Base-by-base conservation (phyloP, 2,329 filamentous ascomycete species). In the Curvularia hawaiiensis region DNA sequence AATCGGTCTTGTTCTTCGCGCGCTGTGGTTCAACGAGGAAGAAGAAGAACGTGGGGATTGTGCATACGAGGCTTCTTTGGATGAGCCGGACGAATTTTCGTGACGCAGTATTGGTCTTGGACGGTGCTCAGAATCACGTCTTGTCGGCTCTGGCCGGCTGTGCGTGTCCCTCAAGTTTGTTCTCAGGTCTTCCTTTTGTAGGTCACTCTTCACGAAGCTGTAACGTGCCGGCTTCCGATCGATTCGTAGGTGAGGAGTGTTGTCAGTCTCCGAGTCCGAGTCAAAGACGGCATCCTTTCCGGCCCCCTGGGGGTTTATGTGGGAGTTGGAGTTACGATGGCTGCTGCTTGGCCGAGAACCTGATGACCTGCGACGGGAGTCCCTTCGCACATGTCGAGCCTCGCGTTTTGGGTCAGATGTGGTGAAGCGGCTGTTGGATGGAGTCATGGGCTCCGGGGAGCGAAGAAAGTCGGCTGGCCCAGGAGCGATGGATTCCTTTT, bases 361-460 rank as follows among this genome's bases (percentile, higher is more conserved):
- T 68, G 75, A 33, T 72, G 75, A 60, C 22, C 52, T 63, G 30
- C 64, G 48, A 39, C 63, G 68, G 52, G 68, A 65, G 45, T 72
- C 65, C n/a, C 54, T 63, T 30, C 47, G 50, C 16, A 52, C 12
- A 44, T 67, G 54, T 44, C 51, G 43, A 24, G n/a, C 24, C 26
- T 67, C 62, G 11, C 60, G 61, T n/a, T 30, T 62, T 26, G 66
- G 63, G 48, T 67, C 62, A 38, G 73, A 60, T 52, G 65, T 62
- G 58, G 72, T 56, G 63, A 68, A 55, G 64, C 65, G 62, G 54
- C 66, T 67, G 11, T 63, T 67, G 18, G 72, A 70, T 6, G 80
- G 78, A 28, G 79, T 79, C 40, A 80, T 72, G 5, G 78, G 66
- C 59, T 84, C 82, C 26, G 82, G 82, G 8, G 83, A 82, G 18